These are phyloP conservation scores for Termitomyces sp. DNA, from an alignment of 768 basidiomycete species.

Conservation along the genomic window DNA sequence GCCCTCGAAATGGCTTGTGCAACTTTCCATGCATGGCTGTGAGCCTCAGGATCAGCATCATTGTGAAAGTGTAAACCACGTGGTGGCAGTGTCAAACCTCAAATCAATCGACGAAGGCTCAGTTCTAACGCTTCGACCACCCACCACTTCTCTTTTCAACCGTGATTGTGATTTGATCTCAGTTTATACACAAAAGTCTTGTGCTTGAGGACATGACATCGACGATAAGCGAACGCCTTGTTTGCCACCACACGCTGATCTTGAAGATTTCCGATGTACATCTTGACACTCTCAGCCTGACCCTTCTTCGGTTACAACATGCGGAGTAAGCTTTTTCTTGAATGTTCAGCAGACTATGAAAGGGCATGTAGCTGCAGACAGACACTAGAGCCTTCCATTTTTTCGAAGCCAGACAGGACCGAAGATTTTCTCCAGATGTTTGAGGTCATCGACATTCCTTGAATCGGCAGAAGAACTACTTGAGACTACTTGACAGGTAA, in stretches of 20 bases:
- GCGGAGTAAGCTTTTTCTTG: not conserved
- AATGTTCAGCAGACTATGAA: not conserved
- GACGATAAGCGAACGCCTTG: not conserved
- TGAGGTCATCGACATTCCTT: not conserved
- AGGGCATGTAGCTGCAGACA: not conserved
- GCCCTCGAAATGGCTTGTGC: no score
- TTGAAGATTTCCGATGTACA: not conserved
- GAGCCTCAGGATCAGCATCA: no score
- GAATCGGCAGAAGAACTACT: not conserved
- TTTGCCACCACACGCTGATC: not conserved
- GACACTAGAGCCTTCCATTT: not conserved
- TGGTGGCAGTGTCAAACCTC: not conserved
- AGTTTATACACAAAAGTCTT: no score
- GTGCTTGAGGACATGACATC: no score
- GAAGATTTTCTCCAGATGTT: not conserved
- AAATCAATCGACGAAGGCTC: no score
- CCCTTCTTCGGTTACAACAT: not conserved
- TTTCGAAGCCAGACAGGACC: not conserved
- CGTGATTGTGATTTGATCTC: not conserved
- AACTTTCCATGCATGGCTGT: no score
- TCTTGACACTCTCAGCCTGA: not conserved
- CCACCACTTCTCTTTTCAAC: no score
- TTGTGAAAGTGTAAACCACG: not conserved
- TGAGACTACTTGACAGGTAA: not conserved
- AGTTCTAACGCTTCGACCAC: no score